These are phyloP conservation scores for Acer saccharum DNA, from an alignment of 345 rosid species.

Conservation along the genomic window DNA sequence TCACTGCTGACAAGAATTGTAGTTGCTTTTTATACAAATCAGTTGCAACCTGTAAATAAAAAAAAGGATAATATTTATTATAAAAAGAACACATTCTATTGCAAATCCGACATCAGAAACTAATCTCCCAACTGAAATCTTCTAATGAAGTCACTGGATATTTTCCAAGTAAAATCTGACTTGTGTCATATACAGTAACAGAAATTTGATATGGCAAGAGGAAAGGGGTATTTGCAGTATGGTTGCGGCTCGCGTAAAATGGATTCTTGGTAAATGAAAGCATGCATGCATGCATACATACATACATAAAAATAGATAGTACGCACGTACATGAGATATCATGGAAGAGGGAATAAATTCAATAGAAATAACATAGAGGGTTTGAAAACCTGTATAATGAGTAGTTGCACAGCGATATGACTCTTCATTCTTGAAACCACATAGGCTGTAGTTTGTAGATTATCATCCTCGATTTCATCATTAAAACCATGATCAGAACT, in stretches of 20 bases:
- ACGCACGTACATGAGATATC: neutral
- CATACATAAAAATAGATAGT: neutral
- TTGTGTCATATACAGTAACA: neutral
- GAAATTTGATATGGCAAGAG: neutral
- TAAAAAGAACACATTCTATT: neutral
- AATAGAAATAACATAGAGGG: neutral
- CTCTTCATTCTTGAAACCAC: slow-evolving; percentile 82
- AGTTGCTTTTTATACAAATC: slow-evolving; percentile 58
- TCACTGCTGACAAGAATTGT: slow-evolving; percentile 49
- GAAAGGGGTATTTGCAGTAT: neutral
- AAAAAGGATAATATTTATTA: neutral
- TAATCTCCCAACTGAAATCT: neutral
- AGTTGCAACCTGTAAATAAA: slow-evolving; percentile 60
- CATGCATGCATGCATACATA: neutral
- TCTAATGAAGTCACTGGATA: neutral
- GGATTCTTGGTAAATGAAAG: neutral
- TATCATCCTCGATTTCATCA: slow-evolving; percentile 70
- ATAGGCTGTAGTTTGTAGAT: slow-evolving; percentile 71
- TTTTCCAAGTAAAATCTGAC: neutral
- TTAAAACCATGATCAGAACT: slow-evolving; percentile 61
- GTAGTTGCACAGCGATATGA: slow-evolving; percentile 79
- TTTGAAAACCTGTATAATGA: slow-evolving; percentile 61
- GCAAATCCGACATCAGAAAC: neutral
- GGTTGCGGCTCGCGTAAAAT: neutral
- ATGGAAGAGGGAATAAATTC: too few relatives aligned